phyloP scores from a whole-genome alignment of 2,329 filamentous ascomycete genomes.

The Fusarium verticillioides region DNA sequence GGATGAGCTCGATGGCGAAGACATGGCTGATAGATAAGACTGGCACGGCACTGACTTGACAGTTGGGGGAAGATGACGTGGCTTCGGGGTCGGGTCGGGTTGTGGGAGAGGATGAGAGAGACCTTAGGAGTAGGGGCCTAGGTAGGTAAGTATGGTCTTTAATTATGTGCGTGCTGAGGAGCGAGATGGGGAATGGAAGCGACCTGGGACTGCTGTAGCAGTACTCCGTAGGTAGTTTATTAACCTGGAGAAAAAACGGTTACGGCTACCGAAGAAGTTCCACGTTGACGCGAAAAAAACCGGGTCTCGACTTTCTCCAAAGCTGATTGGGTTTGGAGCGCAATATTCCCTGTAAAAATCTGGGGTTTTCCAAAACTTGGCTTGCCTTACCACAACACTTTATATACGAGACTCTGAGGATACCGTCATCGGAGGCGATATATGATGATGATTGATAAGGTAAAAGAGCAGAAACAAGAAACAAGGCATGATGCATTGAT shows the following conservation, averaged over 20 bases:
- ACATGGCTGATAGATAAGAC: constrained; percentile 27
- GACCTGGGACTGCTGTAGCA: constrained; percentile 6
- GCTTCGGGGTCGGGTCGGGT: constrained; percentile 33
- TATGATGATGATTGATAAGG: constrained; percentile 36
- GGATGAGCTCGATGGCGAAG: constrained; percentile 60
- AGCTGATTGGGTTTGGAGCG: constrained; percentile 30
- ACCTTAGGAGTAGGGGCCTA: constrained; percentile 8
- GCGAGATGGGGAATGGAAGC: constrained; percentile 9
- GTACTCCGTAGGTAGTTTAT: not conserved
- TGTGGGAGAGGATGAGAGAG: constrained; percentile 20
- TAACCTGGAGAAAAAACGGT: constrained; percentile 35
- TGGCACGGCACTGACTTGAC: not conserved
- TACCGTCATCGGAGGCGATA: constrained; percentile 26
- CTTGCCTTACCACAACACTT: constrained; percentile 25
- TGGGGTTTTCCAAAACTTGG: constrained; percentile 31
- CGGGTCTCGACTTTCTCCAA: constrained; percentile 21
- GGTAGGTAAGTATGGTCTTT: constrained; percentile 3
- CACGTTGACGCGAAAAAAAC: constrained; percentile 40
- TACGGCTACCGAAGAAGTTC: constrained; percentile 36
- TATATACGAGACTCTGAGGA: constrained; percentile 4
- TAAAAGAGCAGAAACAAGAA: constrained; percentile 26
- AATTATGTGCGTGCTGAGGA: constrained; percentile 14
- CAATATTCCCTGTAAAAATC: constrained; percentile 32
- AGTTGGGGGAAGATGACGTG: constrained; percentile 23
- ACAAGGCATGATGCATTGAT: not conserved